Evolutionary conservation across 1,284 basidiomycete species (phyloP).

Genomic region (Porodaedalea pini): DNA sequence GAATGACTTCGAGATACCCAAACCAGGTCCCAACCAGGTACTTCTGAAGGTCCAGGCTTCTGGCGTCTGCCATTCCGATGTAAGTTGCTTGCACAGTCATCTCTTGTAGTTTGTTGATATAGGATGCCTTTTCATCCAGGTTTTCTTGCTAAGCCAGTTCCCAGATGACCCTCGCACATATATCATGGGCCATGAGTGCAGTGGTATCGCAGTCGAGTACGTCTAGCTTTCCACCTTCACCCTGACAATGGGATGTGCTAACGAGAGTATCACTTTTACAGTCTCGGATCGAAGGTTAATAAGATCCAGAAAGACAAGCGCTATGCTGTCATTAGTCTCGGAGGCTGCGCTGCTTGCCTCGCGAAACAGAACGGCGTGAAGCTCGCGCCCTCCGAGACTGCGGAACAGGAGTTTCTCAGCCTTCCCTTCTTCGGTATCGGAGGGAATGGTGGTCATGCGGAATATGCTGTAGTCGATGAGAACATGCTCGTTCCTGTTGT

Average conservation of each 20-base stretch:
- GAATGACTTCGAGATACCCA: conserved; percentile 24
- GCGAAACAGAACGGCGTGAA: not conserved
- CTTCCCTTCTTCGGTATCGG: conserved; percentile 5
- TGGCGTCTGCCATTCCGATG: conserved; percentile 30
- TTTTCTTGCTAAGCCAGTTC: conserved; percentile 23
- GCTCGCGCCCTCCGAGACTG: not conserved
- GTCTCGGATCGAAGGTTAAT: not conserved
- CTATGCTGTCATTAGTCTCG: not conserved
- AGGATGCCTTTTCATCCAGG: not conserved
- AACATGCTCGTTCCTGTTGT: conserved; percentile 6
- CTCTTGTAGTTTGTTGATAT: not conserved
- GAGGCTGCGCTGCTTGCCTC: conserved; percentile 1
- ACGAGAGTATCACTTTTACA: not conserved
- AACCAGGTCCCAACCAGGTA: conserved; percentile 26
- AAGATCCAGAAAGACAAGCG: not conserved
- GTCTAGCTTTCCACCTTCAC: conserved; percentile 1
- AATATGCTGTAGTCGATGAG: conserved; percentile 5
- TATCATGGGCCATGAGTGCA: conserved; percentile 29
- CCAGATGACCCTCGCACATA: conserved; percentile 25
- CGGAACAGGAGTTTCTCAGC: not conserved
- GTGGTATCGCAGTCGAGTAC: conserved; percentile 25
- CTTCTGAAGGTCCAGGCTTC: conserved; percentile 30
- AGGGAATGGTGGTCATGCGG: conserved; percentile 8
- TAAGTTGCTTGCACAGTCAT: not conserved
- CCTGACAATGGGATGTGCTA: no score